Base-by-base conservation (phyloP, 352 stramenopile species). In the Phytophthora constricta region DNA sequence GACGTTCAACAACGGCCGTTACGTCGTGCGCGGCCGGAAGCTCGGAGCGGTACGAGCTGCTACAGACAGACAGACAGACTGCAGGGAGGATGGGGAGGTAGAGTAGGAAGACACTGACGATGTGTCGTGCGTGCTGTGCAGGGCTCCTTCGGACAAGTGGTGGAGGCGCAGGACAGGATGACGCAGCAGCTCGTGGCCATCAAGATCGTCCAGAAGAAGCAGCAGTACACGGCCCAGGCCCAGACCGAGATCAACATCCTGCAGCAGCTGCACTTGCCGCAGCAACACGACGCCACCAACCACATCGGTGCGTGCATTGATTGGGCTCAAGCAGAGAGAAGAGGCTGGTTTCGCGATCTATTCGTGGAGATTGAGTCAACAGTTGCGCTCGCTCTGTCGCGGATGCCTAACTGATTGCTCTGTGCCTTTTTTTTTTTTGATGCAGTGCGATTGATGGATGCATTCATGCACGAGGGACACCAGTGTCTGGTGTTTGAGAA, bases 191-290 rank as follows among this genome's bases (percentile, higher is more conserved):
- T 97, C n/a, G 96, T 99, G n/a, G 97, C 97, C 9, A 98, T 99
- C 70, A 99, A 99, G 81, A 98, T 99, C 61, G 98, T 99, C 54
- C 99, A 99, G 83, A 99, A 96, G 71, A 98, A 98, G 65, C 97
- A 97, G 68, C 92, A 97, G 47, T 99, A 99, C 70, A 92, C 93
- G 20, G 78, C 95, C 50, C 98, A 99, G 71, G 97, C 97, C 5
- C 94, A 98, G 84, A 98, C 92, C 10, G 98, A 99, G 80, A 98
- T 99, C 67, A 86, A 86, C 50, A 91, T 99, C 20, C 76, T 99
- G 54, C 82, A 97, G 52, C 77, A 91, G 61, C 82, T 99, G 17
- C 89, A 95, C 53, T 54, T 87, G 22, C 90, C 92, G 4, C 60
- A 75, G 23, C 61, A 77, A n/a, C 68, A 76, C 31, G 66, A 71